phyloP scores from a whole-genome alignment of 2,329 filamentous ascomycete species.

The Penicillium sp. region DNA sequence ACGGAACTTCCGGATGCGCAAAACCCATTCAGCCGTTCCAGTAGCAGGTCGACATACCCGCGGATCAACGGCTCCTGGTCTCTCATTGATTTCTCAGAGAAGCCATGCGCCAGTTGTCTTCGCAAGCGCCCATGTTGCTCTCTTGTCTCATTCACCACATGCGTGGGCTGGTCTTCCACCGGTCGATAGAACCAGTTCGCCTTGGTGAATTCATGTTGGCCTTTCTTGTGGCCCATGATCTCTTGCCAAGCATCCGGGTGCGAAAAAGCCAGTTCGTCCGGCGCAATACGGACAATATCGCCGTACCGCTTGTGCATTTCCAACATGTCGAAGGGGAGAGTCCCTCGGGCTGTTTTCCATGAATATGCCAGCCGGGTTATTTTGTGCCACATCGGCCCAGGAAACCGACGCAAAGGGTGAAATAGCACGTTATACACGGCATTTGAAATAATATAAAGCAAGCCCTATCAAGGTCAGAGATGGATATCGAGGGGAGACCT shows the following conservation, averaged over 20 bases:
- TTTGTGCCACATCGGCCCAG: slow-evolving; percentile 8
- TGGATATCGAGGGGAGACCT: neutral
- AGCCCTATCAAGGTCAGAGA: neutral
- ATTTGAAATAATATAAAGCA: neutral
- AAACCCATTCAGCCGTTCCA: slow-evolving; percentile 15
- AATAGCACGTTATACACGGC: slow-evolving; percentile 16
- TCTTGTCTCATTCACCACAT: slow-evolving; percentile 17
- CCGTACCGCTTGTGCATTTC: slow-evolving; percentile 31
- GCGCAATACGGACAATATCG: slow-evolving; percentile 29
- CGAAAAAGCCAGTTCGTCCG: slow-evolving; percentile 25
- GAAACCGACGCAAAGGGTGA: slow-evolving; percentile 13
- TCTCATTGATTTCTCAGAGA: slow-evolving; percentile 27
- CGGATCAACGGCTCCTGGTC: slow-evolving; percentile 27
- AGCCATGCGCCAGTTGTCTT: slow-evolving; percentile 26
- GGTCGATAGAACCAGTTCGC: slow-evolving; percentile 18
- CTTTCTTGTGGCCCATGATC: slow-evolving; percentile 27
- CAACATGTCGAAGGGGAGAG: slow-evolving; percentile 23
- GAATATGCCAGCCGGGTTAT: slow-evolving; percentile 1
- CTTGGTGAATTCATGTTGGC: slow-evolving; percentile 14
- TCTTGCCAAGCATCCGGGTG: slow-evolving; percentile 30
- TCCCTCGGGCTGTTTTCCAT: slow-evolving; percentile 8
- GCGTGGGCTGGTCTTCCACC: slow-evolving; percentile 8
- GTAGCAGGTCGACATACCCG: slow-evolving; percentile 21
- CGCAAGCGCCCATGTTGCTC: slow-evolving; percentile 17
- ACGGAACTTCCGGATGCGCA: slow-evolving; percentile 11